Conservation (phyloP, 2,329 filamentous ascomycete genomes). For the Alternaria alternata region DNA sequence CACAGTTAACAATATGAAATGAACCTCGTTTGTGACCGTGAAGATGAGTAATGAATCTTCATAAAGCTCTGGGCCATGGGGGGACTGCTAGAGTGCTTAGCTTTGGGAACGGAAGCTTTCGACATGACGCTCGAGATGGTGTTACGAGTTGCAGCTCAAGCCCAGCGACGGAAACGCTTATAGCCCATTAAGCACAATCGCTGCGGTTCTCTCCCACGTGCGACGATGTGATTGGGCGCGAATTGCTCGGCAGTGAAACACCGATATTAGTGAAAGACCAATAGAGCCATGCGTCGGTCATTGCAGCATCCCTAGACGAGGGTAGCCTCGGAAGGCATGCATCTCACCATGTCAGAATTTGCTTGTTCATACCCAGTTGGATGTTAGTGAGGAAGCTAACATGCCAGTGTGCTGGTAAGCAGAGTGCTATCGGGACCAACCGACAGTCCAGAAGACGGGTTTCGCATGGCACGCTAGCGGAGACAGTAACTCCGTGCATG, state of each 20-base stretch:
- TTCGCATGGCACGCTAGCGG: not conserved
- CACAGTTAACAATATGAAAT: not conserved
- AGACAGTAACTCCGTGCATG: not conserved
- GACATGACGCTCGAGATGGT: not conserved
- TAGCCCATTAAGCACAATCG: not conserved
- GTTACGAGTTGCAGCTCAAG: not conserved
- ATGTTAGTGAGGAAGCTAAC: constrained; percentile 1
- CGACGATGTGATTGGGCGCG: not conserved
- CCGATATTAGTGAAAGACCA: not conserved
- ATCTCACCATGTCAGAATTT: not conserved
- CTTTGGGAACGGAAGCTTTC: not conserved
- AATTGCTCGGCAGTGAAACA: not conserved
- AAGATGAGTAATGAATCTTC: not conserved
- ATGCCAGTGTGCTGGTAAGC: constrained; percentile 2
- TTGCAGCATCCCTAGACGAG: not conserved
- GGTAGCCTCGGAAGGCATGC: not conserved
- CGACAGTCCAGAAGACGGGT: constrained; percentile 5
- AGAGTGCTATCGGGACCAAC: constrained; percentile 5
- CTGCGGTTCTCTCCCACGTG: not conserved
- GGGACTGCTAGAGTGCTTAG: not conserved
- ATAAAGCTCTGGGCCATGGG: not conserved
- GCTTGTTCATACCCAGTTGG: not conserved
- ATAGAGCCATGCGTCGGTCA: not conserved
- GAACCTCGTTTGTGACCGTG: not conserved
- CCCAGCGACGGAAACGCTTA: not conserved